Evolutionary conservation across 225 moss, liverwort and hornwort species (phyloP), one percentile per base, ranked within the genome.

Genomic region (Marchantia polymorpha): DNA sequence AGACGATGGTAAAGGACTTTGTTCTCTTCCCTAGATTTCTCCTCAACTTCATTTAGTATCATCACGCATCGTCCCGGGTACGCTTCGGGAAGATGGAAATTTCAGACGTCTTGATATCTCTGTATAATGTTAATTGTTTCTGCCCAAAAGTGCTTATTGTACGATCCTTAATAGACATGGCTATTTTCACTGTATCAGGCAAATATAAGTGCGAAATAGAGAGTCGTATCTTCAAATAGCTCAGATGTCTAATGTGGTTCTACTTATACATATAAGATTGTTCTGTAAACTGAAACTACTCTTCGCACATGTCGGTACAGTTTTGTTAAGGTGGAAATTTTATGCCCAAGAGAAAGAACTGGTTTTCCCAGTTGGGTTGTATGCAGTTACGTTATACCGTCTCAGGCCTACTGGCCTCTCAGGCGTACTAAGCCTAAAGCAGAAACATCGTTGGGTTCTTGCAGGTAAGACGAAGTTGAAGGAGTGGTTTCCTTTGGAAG

Each of bases 401-500:
- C 39, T 39, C 39, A 39, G 39, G 39, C 39, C 39, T 2, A 39
- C 39, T 39, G 39, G 39, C 64, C 12, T 10, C 64, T 0, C 64
- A n/a, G n/a, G n/a, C n/a, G n/a, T n/a, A n/a, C 27, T 10, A 64
- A 64, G 23, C 27, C 0, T 23, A 22, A 64, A 4, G 9, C 5
- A 47, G 7, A 0, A 9, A 8, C 22, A 14, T 70, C 59, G 58
- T 27, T 48, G 6, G 6, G 6, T 23, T 13, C 50, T 72, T 50
- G 54, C 83, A 84, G 84, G 87, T n/a, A 49, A 64, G 12, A 30
- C 78, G 48, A 78, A 78, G 63, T n/a, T 88, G 6, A 87, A 89
- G 80, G 99, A 99, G 80, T 95, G 95, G 95, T 92, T 95, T 79
- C 92, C 93, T n/a, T 61, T 89, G 69, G 81, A 89, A 75, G 87